Conservation (phyloP, 2,329 filamentous ascomycete genomes). For the Triangularia verruculosa region DNA sequence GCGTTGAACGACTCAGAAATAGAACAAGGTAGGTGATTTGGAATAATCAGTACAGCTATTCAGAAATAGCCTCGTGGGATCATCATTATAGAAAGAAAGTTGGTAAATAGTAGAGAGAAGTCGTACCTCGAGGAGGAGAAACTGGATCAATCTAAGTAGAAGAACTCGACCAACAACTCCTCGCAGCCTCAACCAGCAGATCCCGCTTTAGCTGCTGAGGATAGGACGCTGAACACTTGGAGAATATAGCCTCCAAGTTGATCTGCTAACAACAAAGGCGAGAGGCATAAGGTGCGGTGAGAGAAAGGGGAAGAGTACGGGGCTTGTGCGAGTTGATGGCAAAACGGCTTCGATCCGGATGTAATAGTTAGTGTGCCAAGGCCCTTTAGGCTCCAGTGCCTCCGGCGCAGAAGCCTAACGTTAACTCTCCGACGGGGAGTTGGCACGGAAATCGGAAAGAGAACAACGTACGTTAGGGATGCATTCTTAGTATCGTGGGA, state of each 20-base stretch:
- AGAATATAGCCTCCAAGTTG: slow-evolving; percentile 15
- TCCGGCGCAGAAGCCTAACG: no score
- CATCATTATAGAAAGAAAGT: no score
- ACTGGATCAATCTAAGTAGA: slow-evolving; percentile 11
- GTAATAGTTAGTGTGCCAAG: background rate
- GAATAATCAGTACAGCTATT: no score
- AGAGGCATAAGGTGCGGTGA: slow-evolving; percentile 4
- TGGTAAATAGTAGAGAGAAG: no score
- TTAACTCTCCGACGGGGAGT: no score
- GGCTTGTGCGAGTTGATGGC: background rate
- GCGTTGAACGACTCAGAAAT: no score
- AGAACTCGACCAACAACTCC: slow-evolving; percentile 6
- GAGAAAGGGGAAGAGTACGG: background rate
- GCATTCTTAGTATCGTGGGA: no score
- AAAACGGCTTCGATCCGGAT: background rate
- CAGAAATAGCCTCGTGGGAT: no score
- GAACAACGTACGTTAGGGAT: no score
- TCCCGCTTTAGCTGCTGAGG: slow-evolving; percentile 18
- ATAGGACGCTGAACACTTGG: slow-evolving; percentile 19
- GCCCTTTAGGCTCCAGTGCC: no score
- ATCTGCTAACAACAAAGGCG: slow-evolving; percentile 7
- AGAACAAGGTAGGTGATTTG: no score
- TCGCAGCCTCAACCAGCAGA: slow-evolving; percentile 14
- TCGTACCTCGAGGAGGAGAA: slow-evolving; percentile 9
- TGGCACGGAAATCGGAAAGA: no score